Conservation (phyloP, 805 yeast genomes). For the Blastobotrys mokoenaii region DNA sequence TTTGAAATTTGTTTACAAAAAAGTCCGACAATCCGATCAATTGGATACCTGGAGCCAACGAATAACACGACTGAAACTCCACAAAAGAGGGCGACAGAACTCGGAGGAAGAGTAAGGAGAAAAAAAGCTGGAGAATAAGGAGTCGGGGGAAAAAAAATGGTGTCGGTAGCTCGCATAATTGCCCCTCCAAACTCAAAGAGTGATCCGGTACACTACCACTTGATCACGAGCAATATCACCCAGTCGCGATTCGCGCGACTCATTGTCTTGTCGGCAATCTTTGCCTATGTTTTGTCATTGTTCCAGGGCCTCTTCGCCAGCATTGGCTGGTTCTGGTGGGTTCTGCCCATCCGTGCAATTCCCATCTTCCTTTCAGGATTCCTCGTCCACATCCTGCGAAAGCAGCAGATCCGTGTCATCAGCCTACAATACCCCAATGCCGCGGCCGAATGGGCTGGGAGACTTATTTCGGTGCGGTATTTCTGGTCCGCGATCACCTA, state of each 20-base stretch:
- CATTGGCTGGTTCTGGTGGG: constrained; percentile 15
- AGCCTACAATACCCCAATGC: constrained; percentile 7
- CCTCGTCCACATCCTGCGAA: constrained; percentile 12
- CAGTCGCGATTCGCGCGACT: constrained; percentile 6
- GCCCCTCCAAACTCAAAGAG: constrained; percentile 6
- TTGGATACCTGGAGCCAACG: no score
- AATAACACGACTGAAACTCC: no score
- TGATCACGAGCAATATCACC: background rate
- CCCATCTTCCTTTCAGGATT: constrained; percentile 7
- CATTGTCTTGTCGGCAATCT: background rate
- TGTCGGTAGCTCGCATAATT: constrained; percentile 11
- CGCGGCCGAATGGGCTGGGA: constrained; percentile 1
- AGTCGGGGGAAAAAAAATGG: constrained; percentile 9
- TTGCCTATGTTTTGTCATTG: background rate
- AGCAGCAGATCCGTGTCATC: constrained; percentile 1
- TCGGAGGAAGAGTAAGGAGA: background rate
- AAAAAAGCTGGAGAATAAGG: no score
- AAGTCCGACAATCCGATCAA: no score
- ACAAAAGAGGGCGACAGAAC: no score
- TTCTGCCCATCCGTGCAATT: constrained; percentile 9
- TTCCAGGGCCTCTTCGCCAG: background rate
- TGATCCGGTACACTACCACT: constrained; percentile 8
- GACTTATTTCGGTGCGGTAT: constrained; percentile 1
- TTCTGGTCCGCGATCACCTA: constrained; percentile 3
- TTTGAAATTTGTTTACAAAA: no score